phyloP scores from a whole-genome alignment of 306 rosid genomes.

The Inga oerstediana region DNA sequence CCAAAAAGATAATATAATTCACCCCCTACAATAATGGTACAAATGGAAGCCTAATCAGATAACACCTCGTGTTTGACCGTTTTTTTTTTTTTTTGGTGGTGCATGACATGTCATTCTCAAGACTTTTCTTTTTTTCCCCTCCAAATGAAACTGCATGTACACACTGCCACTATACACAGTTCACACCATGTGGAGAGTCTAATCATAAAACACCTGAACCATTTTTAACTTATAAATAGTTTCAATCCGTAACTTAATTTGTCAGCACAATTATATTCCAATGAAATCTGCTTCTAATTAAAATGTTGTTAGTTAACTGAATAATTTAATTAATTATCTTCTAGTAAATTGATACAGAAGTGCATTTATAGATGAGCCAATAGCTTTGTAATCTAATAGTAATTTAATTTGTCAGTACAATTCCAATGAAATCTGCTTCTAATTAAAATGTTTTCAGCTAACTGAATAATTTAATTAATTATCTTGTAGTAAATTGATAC shows the following conservation, averaged over 20 bases:
- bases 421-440: background rate
- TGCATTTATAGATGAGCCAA: background rate
- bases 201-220: slow-evolving; percentile 35
- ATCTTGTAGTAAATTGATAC: background rate
- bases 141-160: background rate
- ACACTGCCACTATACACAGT: background rate
- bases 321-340: background rate
- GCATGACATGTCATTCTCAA: slow-evolving; percentile 29
- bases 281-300: background rate
- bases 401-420: background rate
- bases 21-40: background rate
- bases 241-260: background rate
- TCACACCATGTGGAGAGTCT: slow-evolving; percentile 31
- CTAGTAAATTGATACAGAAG: background rate
- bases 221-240: background rate
- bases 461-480: background rate
- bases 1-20: background rate
- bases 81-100: background rate
- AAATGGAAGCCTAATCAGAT: slow-evolving; percentile 30
- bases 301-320: background rate
- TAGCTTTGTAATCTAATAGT: too few relatives aligned
- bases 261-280: background rate
- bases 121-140: slow-evolving; percentile 13
- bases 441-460: background rate
- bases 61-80: slow-evolving; percentile 27